Base-by-base conservation (phyloP, 257 asterid species). In the Solanum chmielewskii region DNA sequence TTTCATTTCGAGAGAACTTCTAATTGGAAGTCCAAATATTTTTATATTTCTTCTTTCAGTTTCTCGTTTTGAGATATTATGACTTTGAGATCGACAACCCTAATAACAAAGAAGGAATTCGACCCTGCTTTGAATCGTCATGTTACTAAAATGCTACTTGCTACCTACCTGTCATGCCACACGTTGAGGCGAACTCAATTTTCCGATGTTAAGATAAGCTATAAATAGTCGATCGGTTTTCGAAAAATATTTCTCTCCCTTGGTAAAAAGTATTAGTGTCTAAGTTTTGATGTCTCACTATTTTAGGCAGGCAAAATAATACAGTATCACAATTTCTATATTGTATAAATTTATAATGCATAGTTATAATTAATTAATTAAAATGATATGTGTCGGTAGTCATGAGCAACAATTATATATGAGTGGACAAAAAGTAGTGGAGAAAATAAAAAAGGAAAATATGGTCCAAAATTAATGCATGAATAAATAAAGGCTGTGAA, bases 341-440 rank as follows among this genome's bases (percentile, higher is more conserved):
- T 33, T 71, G 7, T 35, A 73, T 35, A 21, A 39, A 37, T 18
- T 74, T 37, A 74, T 20, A 20, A 20, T 18, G 47, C 11, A 20
- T 33, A 20, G 23, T 37, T 20, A 9, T 31, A 70, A 71, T 71
- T 33, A 71, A 71, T 37, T 20, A 71, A 71, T 37, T 37, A 37
- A 35, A 20, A 21, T 44, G 11, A 39, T 21, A 4, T 73, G 18
- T 37, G 68, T 29, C 27, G 68, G 84, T 62, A 47, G 42, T 39
- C 7, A n/a, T 70, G 42, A 47, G 5, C 23, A 44, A 9, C 60
- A 77, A 18, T 59, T 47, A 80, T 80, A 33, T 27, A 56, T 47
- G 66, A 47, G 85, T 49, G 31, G 85, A 81, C 69, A 49, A 81
- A 49, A 81, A 49, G 69, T 81, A 81, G 69, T 81, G 85, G 85